Conservation (phyloP, 176 grass and related monocot species). For the Elaeis guineensis region DNA sequence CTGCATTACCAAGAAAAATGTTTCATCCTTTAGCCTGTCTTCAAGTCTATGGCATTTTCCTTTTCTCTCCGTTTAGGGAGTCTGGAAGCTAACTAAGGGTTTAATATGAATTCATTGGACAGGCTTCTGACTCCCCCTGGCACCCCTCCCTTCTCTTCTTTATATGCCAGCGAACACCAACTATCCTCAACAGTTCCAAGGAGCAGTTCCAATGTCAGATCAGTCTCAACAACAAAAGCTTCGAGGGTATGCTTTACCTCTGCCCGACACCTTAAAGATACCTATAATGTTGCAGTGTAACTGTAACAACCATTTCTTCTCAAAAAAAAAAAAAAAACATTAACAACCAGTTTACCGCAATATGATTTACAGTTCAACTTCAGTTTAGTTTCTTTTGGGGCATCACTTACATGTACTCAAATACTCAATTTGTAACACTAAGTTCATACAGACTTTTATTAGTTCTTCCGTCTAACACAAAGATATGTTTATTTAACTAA, state of each 20-base stretch:
- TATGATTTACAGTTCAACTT: no score
- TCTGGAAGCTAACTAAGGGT: neutral
- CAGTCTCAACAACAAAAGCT: conserved; percentile 13
- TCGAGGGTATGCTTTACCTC: conserved; percentile 5
- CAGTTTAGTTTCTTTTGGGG: neutral
- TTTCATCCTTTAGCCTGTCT: no score
- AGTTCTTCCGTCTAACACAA: neutral
- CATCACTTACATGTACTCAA: neutral
- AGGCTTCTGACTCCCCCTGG: conserved; percentile 23
- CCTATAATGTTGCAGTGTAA: no score
- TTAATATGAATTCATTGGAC: neutral
- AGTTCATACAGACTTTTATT: neutral
- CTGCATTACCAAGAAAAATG: no score
- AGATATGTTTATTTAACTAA: no score
- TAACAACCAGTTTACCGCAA: no score
- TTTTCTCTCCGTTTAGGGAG: neutral
- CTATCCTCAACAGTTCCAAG: neutral
- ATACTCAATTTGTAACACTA: neutral
- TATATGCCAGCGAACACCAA: neutral
- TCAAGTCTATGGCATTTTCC: neutral
- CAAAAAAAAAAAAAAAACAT: no score
- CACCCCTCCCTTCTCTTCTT: conserved; percentile 6
- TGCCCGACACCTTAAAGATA: no score
- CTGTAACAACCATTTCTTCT: no score
- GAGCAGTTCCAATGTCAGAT: conserved; percentile 4